These are phyloP conservation scores for Rubus idaeus DNA, from an alignment of 306 rosid genomes.

Conservation along the genomic window DNA sequence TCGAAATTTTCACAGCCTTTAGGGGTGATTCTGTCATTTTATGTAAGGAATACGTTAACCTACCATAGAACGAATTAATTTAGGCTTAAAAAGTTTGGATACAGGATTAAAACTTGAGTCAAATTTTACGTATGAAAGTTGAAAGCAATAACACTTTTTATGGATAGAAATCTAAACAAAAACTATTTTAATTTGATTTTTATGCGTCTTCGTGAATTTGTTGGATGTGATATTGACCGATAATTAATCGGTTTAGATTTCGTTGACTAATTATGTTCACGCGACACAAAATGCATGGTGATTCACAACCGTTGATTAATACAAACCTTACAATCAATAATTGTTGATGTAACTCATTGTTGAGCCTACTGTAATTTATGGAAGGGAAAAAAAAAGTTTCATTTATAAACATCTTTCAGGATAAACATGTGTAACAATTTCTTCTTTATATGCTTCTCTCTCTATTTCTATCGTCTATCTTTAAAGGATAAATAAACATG, in stretches of 20 bases:
- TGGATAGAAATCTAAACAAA: background rate
- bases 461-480: no score
- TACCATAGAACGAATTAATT: accelerated
- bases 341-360: no score
- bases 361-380: no score
- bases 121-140: background rate
- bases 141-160: background rate
- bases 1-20: background rate
- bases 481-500: no score
- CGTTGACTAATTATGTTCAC: background rate
- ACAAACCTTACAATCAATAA: background rate
- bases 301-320: background rate
- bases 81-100: background rate
- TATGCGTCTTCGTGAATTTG: background rate
- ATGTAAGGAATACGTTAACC: no score
- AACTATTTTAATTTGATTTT: background rate
- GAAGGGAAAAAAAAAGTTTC: no score
- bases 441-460: no score
- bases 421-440: no score
- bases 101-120: background rate
- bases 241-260: background rate
- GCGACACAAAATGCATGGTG: no score
- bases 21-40: background rate
- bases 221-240: no score
- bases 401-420: no score